These are phyloP conservation scores for Diaporthe sp. DNA, from an alignment of 2,329 filamentous ascomycete species.

Conservation along the genomic window DNA sequence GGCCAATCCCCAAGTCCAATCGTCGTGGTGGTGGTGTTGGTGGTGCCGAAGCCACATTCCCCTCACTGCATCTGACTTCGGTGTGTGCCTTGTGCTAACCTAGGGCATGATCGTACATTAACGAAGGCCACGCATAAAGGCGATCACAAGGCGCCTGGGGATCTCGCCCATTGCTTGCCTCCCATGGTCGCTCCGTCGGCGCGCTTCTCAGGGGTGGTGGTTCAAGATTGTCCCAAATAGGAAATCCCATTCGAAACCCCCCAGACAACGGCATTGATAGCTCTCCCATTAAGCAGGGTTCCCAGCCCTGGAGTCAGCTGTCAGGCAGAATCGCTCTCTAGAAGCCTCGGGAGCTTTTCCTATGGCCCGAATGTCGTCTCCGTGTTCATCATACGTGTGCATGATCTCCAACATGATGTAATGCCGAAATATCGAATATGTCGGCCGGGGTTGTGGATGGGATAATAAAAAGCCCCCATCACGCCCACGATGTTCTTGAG, in stretches of 20 bases:
- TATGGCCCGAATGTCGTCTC: background rate
- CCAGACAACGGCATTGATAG: conserved; percentile 6
- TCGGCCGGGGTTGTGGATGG: background rate
- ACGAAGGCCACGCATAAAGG: background rate
- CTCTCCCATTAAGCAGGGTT: background rate
- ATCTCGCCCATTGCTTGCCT: background rate
- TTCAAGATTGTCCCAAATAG: background rate
- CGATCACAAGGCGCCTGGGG: background rate
- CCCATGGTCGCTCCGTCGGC: background rate
- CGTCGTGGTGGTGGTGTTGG: too few relatives aligned
- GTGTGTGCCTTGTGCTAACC: conserved; percentile 1
- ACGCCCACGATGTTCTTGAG: background rate
- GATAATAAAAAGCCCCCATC: background rate
- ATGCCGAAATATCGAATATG: background rate
- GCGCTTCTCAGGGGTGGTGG: background rate
- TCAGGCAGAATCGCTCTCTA: background rate
- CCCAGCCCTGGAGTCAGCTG: background rate
- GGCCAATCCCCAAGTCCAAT: background rate
- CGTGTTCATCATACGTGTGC: conserved; percentile 9
- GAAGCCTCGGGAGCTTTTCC: background rate
- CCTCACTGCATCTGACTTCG: conserved; percentile 9
- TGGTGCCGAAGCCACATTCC: background rate
- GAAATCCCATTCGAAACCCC: conserved; percentile 15
- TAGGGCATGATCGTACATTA: background rate
- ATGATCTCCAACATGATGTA: conserved; percentile 12